Percentiles rank a stretch among this genome's conserved stretches.
Conservation (phyloP, 768 basidiomycete genomes). For the Mycena rebaudengoi region DNA sequence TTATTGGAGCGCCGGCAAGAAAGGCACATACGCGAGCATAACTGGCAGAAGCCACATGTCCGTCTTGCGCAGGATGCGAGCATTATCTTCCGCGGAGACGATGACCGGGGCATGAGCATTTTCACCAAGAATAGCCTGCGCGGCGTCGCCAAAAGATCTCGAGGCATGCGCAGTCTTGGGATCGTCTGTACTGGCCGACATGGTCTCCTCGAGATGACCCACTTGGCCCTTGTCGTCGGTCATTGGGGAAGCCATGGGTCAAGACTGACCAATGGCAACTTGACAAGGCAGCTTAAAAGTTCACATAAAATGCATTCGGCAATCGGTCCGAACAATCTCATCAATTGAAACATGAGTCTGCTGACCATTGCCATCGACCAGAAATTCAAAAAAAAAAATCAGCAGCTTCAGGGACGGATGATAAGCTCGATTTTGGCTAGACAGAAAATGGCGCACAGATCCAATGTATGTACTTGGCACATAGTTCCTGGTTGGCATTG, state of each 20-base stretch:
- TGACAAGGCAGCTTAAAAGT: not conserved
- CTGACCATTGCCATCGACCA: too few species aligned
- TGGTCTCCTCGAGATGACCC: slow-evolving; percentile 16
- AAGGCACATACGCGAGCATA: slow-evolving; percentile 19
- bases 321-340: not conserved
- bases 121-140: slow-evolving; percentile 21
- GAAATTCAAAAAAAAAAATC: too few species aligned
- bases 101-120: slow-evolving; percentile 15
- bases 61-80: slow-evolving; percentile 26
- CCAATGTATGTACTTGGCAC: too few species aligned
- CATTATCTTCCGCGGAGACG: slow-evolving; percentile 25
- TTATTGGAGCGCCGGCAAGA: too few species aligned
- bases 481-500: too few species aligned
- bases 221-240: slow-evolving; percentile 15
- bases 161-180: not conserved
- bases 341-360: too few species aligned
- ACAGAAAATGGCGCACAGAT: too few species aligned
- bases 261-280: too few species aligned
- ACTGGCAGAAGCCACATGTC: slow-evolving; percentile 23
- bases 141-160: slow-evolving; percentile 20
- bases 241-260: slow-evolving; percentile 4
- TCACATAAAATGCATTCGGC: not conserved
- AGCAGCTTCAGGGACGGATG: too few species aligned
- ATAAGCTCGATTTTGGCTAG: too few species aligned
- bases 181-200: slow-evolving; percentile 22